Base-by-base conservation (phyloP, 2,329 filamentous ascomycete species). In the Leptodontidium sp. region DNA sequence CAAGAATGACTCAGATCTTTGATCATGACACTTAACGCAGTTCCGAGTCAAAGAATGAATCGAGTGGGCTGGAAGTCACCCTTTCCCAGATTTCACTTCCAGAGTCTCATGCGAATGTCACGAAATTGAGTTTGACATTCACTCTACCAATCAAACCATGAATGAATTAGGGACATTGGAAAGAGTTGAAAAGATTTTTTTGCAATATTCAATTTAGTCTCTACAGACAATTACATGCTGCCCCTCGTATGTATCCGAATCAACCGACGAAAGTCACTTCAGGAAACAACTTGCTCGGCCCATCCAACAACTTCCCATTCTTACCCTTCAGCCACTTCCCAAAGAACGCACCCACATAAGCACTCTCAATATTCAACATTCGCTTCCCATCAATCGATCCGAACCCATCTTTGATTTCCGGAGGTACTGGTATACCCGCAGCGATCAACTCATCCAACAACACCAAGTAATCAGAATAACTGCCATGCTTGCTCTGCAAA, bases 301-400 rank as follows among this genome's bases (percentile, higher is more conserved):
- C 47, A 63, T 67, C 50, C 47, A 67, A 21, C 49, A 67, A 24
- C 24, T 9, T 61, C 3, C 59, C 58, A 5, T 49, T 53, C n/a
- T 17, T 35, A 11, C 68, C 68, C 5, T 66, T 71, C 14, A 78
- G 64, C 38, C 70, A 72, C 59, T 65, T 69, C 9, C 64, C 68
- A 72, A 75, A 75, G 43, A 75, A 74, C 26, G 40, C 68, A 6
- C 40, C 67, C 1, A 77, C 55, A 73, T 74, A 76, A 24, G 63
- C 66, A 26, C 58, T 70, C 55, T 75, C 66, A n/a, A 77, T 66
- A 3, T 70, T 57, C 21, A 75, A 62, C 15, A 69, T 68, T 53
- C 76, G 75, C 35, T 53, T 35, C 21, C 74, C 75, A 32, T 58
- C 49, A 55, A 78, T 73, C 0, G 53, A 72, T 1, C 75, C 75